A percentile compares a stretch with the other conserved stretches of the same genome.
Evolutionary conservation across 192 early-diverging fungal genomes (phyloP).

Genomic region (Coemansia sp.): DNA sequence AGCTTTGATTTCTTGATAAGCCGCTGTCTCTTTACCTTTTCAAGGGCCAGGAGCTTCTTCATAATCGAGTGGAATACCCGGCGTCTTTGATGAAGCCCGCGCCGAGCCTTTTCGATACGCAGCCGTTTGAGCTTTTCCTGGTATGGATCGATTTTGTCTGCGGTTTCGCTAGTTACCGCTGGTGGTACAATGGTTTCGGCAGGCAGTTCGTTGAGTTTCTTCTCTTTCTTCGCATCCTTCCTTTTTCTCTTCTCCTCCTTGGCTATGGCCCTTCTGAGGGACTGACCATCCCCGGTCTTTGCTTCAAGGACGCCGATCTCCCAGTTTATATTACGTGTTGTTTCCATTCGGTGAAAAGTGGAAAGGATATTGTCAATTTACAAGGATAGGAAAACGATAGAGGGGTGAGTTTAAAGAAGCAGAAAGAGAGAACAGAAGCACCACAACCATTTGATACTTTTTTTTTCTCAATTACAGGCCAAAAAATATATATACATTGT

Average conservation of each 20-base stretch:
- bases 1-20: background rate
- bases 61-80: background rate
- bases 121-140: slow-evolving; percentile 10
- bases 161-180: background rate
- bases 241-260: slow-evolving; percentile 19
- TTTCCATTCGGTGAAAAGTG: slow-evolving; percentile 4
- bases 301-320: slow-evolving; percentile 35
- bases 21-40: slow-evolving; percentile 15
- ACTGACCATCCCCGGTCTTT: slow-evolving; percentile 14
- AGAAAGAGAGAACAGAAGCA: no score
- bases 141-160: slow-evolving; percentile 1
- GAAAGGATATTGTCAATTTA: background rate
- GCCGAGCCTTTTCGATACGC: slow-evolving; percentile 17
- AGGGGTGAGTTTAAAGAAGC: no score
- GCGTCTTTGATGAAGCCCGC: slow-evolving; percentile 3
- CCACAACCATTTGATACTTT: no score
- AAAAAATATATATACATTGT: no score
- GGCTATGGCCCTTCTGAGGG: slow-evolving; percentile 22
- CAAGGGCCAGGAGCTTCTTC: slow-evolving; percentile 11
- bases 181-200: background rate
- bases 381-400: no score
- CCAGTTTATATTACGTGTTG: slow-evolving; percentile 25
- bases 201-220: background rate
- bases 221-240: slow-evolving; percentile 14
- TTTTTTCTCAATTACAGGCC: no score